Percentiles rank a stretch among this genome's conserved stretches.
Evolutionary conservation across 768 basidiomycete species (phyloP).

Genomic region (Leccinum aurantiacum): DNA sequence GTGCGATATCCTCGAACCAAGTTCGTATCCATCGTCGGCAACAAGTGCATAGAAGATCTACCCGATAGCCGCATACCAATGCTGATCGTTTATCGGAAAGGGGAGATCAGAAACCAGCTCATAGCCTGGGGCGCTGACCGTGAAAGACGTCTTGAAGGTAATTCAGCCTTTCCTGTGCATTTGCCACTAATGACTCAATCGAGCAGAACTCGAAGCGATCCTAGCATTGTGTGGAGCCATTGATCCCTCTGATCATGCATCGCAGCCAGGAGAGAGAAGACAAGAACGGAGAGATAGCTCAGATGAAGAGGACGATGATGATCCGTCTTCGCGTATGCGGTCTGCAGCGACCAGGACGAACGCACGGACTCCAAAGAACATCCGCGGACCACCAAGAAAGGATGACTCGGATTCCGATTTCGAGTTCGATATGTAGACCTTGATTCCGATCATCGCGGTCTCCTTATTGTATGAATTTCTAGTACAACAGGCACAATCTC

Average conservation of each 20-base stretch:
- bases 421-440: constrained; percentile 63
- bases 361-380: constrained; percentile 50
- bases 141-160: constrained; percentile 78
- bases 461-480: background rate
- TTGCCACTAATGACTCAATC: constrained; percentile 1
- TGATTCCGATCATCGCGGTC: background rate
- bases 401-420: constrained; percentile 79
- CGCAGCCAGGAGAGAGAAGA: constrained; percentile 22
- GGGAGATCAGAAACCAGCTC: constrained; percentile 86
- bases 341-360: constrained; percentile 62
- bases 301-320: constrained; percentile 50
- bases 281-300: constrained; percentile 41
- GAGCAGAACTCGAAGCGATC: constrained; percentile 67
- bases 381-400: constrained; percentile 49
- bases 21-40: constrained; percentile 92
- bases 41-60: constrained; percentile 95
- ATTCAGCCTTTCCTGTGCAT: constrained; percentile 9
- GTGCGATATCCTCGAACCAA: constrained; percentile 87
- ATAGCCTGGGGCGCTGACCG: constrained; percentile 81
- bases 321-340: constrained; percentile 53
- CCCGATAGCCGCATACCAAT: constrained; percentile 91
- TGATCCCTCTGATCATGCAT: constrained; percentile 52
- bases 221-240: constrained; percentile 66
- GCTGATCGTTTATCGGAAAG: constrained; percentile 88
- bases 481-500: background rate